phyloP scores from a whole-genome alignment of 495 filamentous ascomycete genomes.

The Ramalina intermedia region DNA sequence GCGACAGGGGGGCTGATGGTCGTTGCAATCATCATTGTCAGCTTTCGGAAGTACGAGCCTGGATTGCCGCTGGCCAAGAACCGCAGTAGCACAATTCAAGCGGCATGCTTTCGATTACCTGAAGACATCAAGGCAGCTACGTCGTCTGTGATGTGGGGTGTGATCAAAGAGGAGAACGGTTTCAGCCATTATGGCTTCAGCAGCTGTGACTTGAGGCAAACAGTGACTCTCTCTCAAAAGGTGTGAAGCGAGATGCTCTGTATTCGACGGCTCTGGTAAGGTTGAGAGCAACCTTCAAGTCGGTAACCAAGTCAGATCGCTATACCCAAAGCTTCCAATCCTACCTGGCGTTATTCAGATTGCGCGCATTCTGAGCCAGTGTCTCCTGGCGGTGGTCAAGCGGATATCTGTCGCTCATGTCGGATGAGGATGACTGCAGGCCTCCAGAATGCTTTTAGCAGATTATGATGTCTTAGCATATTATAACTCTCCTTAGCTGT shows the following conservation, averaged over 20 bases:
- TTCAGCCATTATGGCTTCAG: conserved; percentile 1
- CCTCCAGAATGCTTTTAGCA: no score
- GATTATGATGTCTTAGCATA: no score
- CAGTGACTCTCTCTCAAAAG: not conserved
- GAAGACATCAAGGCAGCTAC: conserved; percentile 6
- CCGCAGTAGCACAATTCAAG: conserved; percentile 29
- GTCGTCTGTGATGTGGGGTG: conserved; percentile 25
- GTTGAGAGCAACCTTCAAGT: no score
- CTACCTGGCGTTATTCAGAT: no score
- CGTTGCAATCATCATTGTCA: conserved; percentile 9
- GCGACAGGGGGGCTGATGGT: conserved; percentile 16
- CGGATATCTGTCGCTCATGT: no score
- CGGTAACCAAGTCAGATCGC: no score
- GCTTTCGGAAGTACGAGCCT: conserved; percentile 13
- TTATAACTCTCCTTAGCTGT: no score
- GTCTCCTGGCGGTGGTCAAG: no score
- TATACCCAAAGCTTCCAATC: no score
- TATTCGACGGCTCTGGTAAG: not conserved
- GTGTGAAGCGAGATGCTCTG: not conserved
- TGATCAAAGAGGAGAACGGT: conserved; percentile 6
- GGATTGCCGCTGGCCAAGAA: conserved; percentile 27
- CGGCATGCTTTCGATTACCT: conserved; percentile 25
- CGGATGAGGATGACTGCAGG: no score
- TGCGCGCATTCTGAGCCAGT: no score
- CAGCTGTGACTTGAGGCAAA: conserved; percentile 3